Evolutionary conservation across 306 rosid genomes (phyloP), one percentile per base, ranked within the genome.

Genomic region (Trifolium dubium): DNA sequence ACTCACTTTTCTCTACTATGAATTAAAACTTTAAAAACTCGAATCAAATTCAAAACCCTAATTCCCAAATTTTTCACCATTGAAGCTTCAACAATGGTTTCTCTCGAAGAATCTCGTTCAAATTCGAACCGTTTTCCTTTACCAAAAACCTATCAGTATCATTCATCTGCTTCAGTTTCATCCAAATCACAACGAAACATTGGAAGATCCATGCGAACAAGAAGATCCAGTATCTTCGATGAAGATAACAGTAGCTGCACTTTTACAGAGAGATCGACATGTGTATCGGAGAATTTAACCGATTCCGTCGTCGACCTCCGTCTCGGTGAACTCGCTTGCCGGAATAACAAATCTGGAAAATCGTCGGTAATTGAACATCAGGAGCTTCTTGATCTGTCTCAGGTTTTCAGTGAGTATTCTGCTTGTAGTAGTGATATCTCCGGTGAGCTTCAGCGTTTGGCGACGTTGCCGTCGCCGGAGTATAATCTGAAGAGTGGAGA

Each of bases 341-440:
- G 88, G 34, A 87, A 79, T 73, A 49, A 2, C 80, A 77, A 69
- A 72, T 75, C 89, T n/a, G 73, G 35, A 8, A 87, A 64, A 43
- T 67, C 85, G 11, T 61, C 88, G 0, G 18, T 88, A 2, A 70
- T 88, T 2, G 83, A 75, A 7, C 95, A 23, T 23, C 23, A 88
- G 79, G 92, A 95, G 23, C 80, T 86, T 18, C 87, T 95, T 35
- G 97, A 92, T 70, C 69, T 92, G n/a, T 95, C 99, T 6, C 98
- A 86, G 8, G 92, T 92, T 67, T 92, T 88, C 83, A 90, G 97
- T 50, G 98, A 94, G 64, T 87, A 87, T 80, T 90, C 99, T 1
- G 96, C 88, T 37, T 92, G 90, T 67, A 92, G 98, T 79, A 94
- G 99, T 54, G 99, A 95, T 60, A 87, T 95, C 72, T 95, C 98